Percentiles rank a stretch among this genome's conserved stretches.
These are phyloP conservation scores for Colletotrichum endophyticum DNA, from an alignment of 2,329 filamentous ascomycete genomes.

Conservation along the genomic window DNA sequence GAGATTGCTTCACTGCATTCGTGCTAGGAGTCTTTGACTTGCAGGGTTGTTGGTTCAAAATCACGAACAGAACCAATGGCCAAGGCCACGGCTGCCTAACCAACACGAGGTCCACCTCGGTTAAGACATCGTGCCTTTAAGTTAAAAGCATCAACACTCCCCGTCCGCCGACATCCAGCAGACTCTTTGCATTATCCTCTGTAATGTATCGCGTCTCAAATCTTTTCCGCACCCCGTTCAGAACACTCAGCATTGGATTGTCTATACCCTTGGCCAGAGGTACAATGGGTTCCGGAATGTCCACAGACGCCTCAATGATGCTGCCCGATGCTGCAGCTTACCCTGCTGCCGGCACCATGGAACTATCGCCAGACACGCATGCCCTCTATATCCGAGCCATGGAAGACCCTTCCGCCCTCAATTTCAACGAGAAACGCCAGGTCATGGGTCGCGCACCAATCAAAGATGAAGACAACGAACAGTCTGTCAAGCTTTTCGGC, in stretches of 20 bases:
- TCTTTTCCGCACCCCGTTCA: not conserved
- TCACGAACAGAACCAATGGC: not conserved
- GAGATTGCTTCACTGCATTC: not conserved
- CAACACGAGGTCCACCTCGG: not conserved
- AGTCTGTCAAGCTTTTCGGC: not conserved
- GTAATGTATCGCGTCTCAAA: not conserved
- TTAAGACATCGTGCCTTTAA: not conserved
- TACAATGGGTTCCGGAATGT: not conserved
- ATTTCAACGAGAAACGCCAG: not conserved
- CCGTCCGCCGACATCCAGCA: not conserved
- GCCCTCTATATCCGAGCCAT: not conserved
- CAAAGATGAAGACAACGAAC: not conserved
- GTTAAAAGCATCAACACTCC: not conserved
- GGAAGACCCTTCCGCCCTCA: not conserved
- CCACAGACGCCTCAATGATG: not conserved
- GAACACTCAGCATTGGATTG: not conserved
- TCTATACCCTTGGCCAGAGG: not conserved
- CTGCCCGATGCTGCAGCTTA: fast-evolving
- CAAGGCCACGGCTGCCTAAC: not conserved
- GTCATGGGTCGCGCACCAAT: not conserved
- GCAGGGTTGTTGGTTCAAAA: not conserved
- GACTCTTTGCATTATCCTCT: fast-evolving
- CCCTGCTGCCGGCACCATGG: not conserved
- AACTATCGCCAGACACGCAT: not conserved
- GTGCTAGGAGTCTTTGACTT: not conserved